Base-by-base conservation (phyloP, 345 rosid genomes). In the Gynandropsis gynandra region DNA sequence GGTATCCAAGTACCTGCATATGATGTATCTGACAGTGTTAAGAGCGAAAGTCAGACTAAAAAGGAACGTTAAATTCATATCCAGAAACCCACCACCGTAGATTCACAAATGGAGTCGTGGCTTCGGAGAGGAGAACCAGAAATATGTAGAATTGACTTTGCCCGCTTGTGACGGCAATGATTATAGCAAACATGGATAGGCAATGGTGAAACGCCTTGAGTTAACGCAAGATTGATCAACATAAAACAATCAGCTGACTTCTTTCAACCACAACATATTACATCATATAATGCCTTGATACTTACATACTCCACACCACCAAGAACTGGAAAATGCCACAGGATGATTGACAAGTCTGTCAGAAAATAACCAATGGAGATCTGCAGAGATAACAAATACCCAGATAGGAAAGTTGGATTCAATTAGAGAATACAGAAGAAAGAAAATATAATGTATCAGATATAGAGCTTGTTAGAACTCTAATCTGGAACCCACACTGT, bases 291-390 rank as follows among this genome's bases (percentile, higher is more conserved):
- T 35, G 56, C n/a, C 33, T 50, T 24, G 34, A 20, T 56, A 74
- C 87, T 81, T 78, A 87, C 94, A 59, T 83, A 83, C 69, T 81
- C 94, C 67, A 72, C 24, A 52, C 94, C 87, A 59, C 96, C 94
- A 51, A 87, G 73, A 64, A 69, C 74, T 27, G 94, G 96, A 62
- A 63, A 83, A 67, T 74, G 47, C 85, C 85, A 87, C 16, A 83
- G 37, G 55, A 87, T 80, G 94, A 87, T 83, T 18, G 75, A 74
- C 56, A 81, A 59, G 70, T 87, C 96, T 8, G 87, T 47, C 62
- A 87, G 52, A 72, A 87, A 87, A 72, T 87, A 87, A 43, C 94
- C 94, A 54, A 80, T 47, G 15, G 96, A 87, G 67, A 75, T 58
- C 96, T 81, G 78, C 18, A 8, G n/a, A 59, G 21, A 32, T 8